Base-by-base conservation (phyloP, 2,329 filamentous ascomycete genomes). In the Colletotrichum musae region DNA sequence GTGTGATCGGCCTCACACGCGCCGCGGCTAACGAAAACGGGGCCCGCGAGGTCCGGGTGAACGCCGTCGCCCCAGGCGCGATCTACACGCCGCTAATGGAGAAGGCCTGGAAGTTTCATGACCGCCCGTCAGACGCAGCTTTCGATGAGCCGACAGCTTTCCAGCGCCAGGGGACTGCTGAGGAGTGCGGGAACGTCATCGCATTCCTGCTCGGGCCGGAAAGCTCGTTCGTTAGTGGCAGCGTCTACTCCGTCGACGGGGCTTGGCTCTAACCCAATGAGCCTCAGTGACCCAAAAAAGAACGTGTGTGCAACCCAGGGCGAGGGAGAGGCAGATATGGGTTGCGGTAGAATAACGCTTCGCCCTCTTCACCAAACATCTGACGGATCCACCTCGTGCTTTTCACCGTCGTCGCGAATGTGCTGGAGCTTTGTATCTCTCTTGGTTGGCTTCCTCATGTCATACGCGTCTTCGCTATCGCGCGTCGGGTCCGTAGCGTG, bases 381-480 rank as follows among this genome's bases (percentile, higher is more conserved):
- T 70, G 93, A 90, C 2, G 95, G 94, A 57, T 88, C 85, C 28
- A 99, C 94, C 74, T 88, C 87, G 77, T 93, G 90, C 68, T 89
- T 86, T 83, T 96, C 93, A 18, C 96, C 96, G 74, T 95, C 89
- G 62, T 92, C 88, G 72, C 96, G 88, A 56, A 97, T 87, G 80
- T 97, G 94, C 79, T 93, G 88, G 67, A 87, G 83, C 64, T 91
- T 88, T 79, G 87, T 89, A 82, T 99, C 96, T 76, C 95, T 88
- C 80, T 89, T 93, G 83, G 95, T 89, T 45, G 94, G 89, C 80
- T 98, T 98, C 73, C 96, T 90, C 96, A 99, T 99, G 82, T 99
- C 96, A 79, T 94, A 96, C 18, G 95, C 96, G 83, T 98, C 95
- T 80, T 97, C 94, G 58, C 89, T 88, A 16, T 83, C 84, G 70